phyloP scores from a whole-genome alignment of 2,329 filamentous ascomycete species.

The Fusarium sp. region DNA sequence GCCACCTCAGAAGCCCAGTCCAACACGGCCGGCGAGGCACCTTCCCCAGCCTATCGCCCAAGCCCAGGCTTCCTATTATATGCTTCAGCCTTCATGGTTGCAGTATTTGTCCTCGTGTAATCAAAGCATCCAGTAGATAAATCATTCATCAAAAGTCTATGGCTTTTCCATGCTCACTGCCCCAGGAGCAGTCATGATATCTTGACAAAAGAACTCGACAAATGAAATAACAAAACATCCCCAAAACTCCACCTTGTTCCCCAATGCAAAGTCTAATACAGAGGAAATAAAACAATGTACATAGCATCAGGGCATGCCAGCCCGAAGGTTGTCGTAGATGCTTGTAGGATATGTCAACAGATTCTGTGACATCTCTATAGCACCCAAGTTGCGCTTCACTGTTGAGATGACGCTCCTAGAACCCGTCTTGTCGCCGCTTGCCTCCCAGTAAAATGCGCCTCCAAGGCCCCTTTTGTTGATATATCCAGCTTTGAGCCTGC shows the following conservation, averaged over 20 bases:
- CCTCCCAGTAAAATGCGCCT: slow-evolving; percentile 90
- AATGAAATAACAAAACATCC: not conserved
- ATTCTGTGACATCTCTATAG: slow-evolving; percentile 67
- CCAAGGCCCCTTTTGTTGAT: slow-evolving; percentile 74
- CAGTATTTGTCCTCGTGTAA: not conserved
- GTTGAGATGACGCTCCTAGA: slow-evolving; percentile 72
- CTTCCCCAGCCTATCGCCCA: not conserved
- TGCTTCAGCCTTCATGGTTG: not conserved
- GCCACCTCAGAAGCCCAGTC: slow-evolving; percentile 1
- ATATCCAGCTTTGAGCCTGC: slow-evolving; percentile 74
- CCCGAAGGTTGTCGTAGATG: slow-evolving; percentile 71
- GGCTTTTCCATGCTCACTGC: slow-evolving; percentile 34
- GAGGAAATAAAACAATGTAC: slow-evolving; percentile 6
- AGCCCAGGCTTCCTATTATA: not conserved
- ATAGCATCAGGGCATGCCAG: slow-evolving; percentile 49
- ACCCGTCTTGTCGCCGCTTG: slow-evolving; percentile 73
- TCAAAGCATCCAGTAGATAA: not conserved
- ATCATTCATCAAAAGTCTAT: slow-evolving; percentile 10
- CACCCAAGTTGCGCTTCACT: slow-evolving; percentile 62
- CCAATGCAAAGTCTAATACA: slow-evolving; percentile 19
- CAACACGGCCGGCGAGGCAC: not conserved
- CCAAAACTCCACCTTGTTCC: slow-evolving; percentile 10
- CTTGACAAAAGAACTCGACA: slow-evolving; percentile 18
- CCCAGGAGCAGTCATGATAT: slow-evolving; percentile 2
- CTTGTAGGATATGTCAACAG: slow-evolving; percentile 70